Base-by-base conservation (phyloP, 179 eudicot genomes). In the Beta macrorhiza region DNA sequence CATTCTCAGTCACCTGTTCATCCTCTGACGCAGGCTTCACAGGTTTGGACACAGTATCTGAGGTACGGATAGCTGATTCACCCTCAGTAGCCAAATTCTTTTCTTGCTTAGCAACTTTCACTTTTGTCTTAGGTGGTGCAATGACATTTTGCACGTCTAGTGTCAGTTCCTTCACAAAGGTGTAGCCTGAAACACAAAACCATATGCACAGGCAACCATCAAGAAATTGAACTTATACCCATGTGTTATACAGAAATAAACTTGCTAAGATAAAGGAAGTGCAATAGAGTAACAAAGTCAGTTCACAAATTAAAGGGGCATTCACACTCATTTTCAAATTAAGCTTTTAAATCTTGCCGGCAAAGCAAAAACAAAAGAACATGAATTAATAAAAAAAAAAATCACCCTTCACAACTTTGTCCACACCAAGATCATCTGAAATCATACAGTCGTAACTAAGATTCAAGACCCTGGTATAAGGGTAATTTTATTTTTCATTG, bases 161-260 rank as follows among this genome's bases (percentile, higher is more conserved):
- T 55, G 97, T 92, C 84, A 93, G 92, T 84, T 96, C 99, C 89
- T 96, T 92, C 83, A 91, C 97, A 85, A 85, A 85, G 68, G 90
- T 83, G 84, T 87, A 92, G 69, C 97, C 97, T 95, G 91, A 80
- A 83, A 87, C 57, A 55, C 63, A 78, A 15, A 83, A 76, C 12
- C 65, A 76, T 44, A 49, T 68, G 74, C 22, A 58, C 19, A 56
- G 11, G 51, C 20, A 67, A 62, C 55, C 67, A 63, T 72, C 7
- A 82, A 20, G 25, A n/a, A 71, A 68, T 51, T 12, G 37, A 58
- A 59, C 59, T 75, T n/a, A 14, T 61, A 72, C 15, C 42, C 55
- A 15, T 8, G 5, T 7, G 22, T 29, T 44, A 22, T 53, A 19
- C 32, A 8, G 47, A 16, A 32, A 67, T 42, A 22, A 52, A 32